These are phyloP conservation scores for Xerocomus minutiporus DNA, from an alignment of 1,284 basidiomycete species.

Conservation along the genomic window DNA sequence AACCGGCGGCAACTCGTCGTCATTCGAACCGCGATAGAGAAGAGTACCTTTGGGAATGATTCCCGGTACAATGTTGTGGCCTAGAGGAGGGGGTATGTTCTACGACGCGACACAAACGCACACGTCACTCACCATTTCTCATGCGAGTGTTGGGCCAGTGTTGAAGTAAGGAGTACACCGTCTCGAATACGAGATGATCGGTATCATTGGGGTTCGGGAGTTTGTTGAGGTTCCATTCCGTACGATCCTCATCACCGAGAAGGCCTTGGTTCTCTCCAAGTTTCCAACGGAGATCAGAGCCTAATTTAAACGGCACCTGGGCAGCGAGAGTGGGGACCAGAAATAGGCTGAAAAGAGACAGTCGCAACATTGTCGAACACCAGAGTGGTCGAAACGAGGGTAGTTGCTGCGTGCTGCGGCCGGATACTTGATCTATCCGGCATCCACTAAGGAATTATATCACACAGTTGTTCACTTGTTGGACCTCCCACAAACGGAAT, in stretches of 20 bases:
- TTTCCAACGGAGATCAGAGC: not conserved
- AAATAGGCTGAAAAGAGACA: not conserved
- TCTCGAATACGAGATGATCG: not conserved
- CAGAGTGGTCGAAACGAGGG: not conserved
- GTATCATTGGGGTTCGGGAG: not conserved
- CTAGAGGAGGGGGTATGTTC: too few relatives aligned
- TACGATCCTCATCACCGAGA: not conserved
- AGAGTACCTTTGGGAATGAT: constrained; percentile 38
- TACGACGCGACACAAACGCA: not conserved
- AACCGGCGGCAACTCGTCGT: not conserved
- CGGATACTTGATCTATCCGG: too few relatives aligned
- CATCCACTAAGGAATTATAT: too few relatives aligned
- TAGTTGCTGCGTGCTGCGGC: constrained; percentile 14
- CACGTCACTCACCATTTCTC: not conserved
- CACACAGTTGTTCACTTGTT: too few relatives aligned
- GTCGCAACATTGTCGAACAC: not conserved
- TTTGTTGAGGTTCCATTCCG: constrained; percentile 16
- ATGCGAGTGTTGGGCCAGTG: not conserved
- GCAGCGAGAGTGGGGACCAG: not conserved
- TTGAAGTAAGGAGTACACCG: not conserved
- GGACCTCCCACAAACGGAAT: too few relatives aligned
- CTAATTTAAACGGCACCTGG: not conserved
- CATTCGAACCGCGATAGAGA: constrained; percentile 28
- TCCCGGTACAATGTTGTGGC: constrained; percentile 39
- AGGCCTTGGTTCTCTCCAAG: not conserved